These are phyloP conservation scores for Fusarium sp. DNA, from an alignment of 2,329 filamentous ascomycete genomes.

Conservation along the genomic window DNA sequence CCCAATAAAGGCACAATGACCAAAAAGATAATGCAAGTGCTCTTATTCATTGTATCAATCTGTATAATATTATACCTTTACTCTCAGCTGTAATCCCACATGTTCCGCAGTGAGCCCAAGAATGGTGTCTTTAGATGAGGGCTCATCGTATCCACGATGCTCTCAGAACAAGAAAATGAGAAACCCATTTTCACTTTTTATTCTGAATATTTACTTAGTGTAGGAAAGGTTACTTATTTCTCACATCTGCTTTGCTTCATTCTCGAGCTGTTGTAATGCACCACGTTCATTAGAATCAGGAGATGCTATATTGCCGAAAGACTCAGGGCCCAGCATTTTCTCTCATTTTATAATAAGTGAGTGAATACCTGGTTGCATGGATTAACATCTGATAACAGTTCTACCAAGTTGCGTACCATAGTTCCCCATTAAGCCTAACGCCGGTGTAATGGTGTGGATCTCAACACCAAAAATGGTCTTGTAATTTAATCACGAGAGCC, in stretches of 20 bases:
- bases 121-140: background rate
- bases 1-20: accelerated
- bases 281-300: accelerated
- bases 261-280: accelerated
- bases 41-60: background rate
- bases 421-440: slow-evolving; percentile 25
- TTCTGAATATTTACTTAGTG: background rate
- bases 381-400: background rate
- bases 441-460: slow-evolving; percentile 24
- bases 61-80: background rate
- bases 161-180: background rate
- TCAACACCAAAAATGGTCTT: slow-evolving; percentile 24
- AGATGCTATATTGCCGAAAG: no score
- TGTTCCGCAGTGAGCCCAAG: background rate
- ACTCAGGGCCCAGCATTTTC: no score
- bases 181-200: accelerated
- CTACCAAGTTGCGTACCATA: no score
- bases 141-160: background rate
- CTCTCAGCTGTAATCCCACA: background rate
- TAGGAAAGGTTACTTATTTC: background rate
- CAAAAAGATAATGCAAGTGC: no score
- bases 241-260: background rate
- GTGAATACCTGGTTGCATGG: background rate
- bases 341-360: background rate
- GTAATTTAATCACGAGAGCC: slow-evolving; percentile 34